Evolutionary conservation across 306 rosid species (phyloP).

Genomic region (Malus orientalis): DNA sequence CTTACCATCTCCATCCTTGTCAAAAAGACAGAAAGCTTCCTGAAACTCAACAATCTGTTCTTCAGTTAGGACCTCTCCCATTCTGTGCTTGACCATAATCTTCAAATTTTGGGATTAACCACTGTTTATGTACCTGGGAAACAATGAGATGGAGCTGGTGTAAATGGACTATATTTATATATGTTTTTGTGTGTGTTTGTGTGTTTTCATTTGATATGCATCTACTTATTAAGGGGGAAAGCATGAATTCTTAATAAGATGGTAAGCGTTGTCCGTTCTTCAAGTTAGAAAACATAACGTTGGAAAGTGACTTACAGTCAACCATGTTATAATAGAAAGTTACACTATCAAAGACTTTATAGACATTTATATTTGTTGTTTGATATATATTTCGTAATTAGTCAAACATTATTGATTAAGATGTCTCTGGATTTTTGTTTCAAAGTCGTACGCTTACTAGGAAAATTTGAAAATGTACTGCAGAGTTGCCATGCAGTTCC

Average conservation of each 20-base stretch:
- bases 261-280: not conserved
- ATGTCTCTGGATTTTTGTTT: too few species aligned
- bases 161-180: not conserved
- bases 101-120: not conserved
- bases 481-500: not conserved
- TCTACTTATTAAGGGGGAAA: not conserved
- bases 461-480: not conserved
- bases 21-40: constrained; percentile 58
- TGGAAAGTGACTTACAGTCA: not conserved
- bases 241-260: too few species aligned
- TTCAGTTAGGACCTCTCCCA: constrained; percentile 29
- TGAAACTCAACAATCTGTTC: constrained; percentile 49
- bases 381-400: not conserved
- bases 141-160: not conserved
- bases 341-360: not conserved
- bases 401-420: too few species aligned
- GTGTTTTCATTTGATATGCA: not conserved
- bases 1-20: constrained; percentile 64
- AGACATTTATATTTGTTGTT: not conserved
- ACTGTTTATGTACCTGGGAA: not conserved
- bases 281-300: not conserved
- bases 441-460: too few species aligned
- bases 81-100: not conserved
- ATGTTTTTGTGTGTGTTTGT: not conserved
- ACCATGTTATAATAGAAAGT: not conserved